These are phyloP conservation scores for Arabidopsis arenosa DNA, from an alignment of 345 rosid genomes.

Conservation along the genomic window DNA sequence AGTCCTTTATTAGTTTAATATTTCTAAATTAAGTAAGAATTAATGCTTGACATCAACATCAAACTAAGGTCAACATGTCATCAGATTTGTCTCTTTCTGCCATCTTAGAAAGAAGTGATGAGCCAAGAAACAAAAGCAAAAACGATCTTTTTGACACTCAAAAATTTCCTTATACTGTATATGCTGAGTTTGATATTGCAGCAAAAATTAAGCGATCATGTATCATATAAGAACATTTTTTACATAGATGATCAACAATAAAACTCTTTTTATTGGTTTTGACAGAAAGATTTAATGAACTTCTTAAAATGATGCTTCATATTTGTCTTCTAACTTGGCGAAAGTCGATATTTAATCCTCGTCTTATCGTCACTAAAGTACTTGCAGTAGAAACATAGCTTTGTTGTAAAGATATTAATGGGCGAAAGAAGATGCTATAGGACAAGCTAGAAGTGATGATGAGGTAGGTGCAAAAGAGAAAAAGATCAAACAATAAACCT, in stretches of 20 bases:
- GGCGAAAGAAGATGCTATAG: constrained; percentile 27
- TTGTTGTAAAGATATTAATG: not conserved
- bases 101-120: constrained; percentile 9
- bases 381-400: not conserved
- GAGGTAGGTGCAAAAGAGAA: constrained; percentile 36
- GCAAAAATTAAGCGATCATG: not conserved
- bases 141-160: not conserved
- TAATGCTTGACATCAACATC: constrained; percentile 27
- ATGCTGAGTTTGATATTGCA: not conserved
- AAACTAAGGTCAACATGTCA: constrained; percentile 24
- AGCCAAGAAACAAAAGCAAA: constrained; percentile 13
- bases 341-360: not conserved
- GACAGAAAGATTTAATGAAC: not conserved
- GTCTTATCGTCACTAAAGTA: constrained; percentile 2
- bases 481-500: not conserved
- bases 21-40: constrained; percentile 8
- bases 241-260: not conserved
- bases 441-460: constrained; percentile 21
- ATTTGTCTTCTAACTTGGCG: not conserved
- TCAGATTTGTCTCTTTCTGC: constrained; percentile 17
- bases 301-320: not conserved
- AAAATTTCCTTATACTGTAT: not conserved
- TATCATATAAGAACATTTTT: not conserved
- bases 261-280: not conserved
- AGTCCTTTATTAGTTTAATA: constrained; percentile 26